These are phyloP conservation scores for Linanthus parryae DNA, from an alignment of 148 eudicot species.

Conservation along the genomic window DNA sequence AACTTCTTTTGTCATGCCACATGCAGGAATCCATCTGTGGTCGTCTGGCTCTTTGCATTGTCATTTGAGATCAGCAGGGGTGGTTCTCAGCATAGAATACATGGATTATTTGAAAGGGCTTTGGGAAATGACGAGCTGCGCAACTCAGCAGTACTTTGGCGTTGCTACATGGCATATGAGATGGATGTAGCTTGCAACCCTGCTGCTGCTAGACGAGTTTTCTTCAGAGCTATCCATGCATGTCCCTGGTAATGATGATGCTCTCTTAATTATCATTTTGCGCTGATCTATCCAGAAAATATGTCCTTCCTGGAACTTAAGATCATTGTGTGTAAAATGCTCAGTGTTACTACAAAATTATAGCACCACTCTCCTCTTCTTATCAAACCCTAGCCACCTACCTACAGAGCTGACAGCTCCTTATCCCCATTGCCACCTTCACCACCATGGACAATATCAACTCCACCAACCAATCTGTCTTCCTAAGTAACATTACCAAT, in stretches of 20 bases:
- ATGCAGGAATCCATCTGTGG: constrained; percentile 72
- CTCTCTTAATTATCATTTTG: not conserved
- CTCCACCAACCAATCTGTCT: too few species aligned
- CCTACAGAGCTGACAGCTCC: too few species aligned
- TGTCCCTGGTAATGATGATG: constrained; percentile 76
- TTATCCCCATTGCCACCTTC: too few species aligned
- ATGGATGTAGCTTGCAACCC: constrained; percentile 40
- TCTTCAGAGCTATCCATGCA: constrained; percentile 92
- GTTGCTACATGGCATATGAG: constrained; percentile 81
- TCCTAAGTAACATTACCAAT: too few species aligned
- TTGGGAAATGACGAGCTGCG: constrained; percentile 50
- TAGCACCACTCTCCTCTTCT: too few species aligned
- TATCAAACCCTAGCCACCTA: too few species aligned
- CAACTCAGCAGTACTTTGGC: constrained; percentile 66
- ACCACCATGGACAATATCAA: too few species aligned
- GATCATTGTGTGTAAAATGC: too few species aligned
- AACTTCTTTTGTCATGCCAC: not conserved
- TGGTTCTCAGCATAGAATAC: constrained; percentile 66
- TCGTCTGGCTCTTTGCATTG: constrained; percentile 60
- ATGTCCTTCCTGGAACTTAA: too few species aligned
- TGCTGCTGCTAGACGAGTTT: constrained; percentile 68
- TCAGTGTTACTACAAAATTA: too few species aligned
- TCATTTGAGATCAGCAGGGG: constrained; percentile 68
- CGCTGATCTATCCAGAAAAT: too few species aligned
- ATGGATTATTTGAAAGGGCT: constrained; percentile 79